Base-by-base conservation (phyloP, 1,284 basidiomycete genomes). In the Fistulinella cinereoalba region DNA sequence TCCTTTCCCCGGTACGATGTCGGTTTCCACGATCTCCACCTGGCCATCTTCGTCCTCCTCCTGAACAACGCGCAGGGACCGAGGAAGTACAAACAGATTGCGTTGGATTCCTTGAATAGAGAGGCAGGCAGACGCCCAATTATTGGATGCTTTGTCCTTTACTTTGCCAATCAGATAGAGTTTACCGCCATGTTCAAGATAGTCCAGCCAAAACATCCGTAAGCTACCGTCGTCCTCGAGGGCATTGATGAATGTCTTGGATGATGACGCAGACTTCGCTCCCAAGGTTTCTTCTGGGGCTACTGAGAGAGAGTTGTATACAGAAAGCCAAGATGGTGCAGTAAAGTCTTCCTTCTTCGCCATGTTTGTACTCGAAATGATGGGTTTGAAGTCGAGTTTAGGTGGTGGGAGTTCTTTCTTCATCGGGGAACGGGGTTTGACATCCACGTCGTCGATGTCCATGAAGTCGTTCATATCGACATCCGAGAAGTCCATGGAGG, bases 181-280 rank as follows among this genome's bases (percentile, higher is more conserved):
- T 49, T 80, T 81, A 19, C 89, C 83, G 15, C 88, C 81, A 40
- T 83, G 77, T 62, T 97, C 94, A 16, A 92, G 79, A 60, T 91
- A 91, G 61, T 97, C 94, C 22, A 96, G 73, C 94, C 94, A 97
- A 72, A 87, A 97, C 71, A 97, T 93, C 23, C 79, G 80, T n/a
- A 97, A 70, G 2, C 82, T 85, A 1, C 90, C 92, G 55, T 97
- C 90, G 4, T 78, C 68, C 61, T 95, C 89, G 2, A 90, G 72
- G 0, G 81, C 81, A 21, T 77, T 65, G n/a, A 74, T 68, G 3
- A 66, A 61, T 0, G 76, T 67, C 3, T 71, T 65, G n/a, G 73
- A 58, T 36, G 71, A 62, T 6, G 71, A 46, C 72, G 69, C n/a
- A 71, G 70, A 19, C 76, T 81, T 44, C 80, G 69, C 16, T 71